A percentile compares a stretch with the other conserved stretches of the same genome.
Evolutionary conservation across 2,329 filamentous ascomycete species (phyloP).

Genomic region (Monosporascus sp.): DNA sequence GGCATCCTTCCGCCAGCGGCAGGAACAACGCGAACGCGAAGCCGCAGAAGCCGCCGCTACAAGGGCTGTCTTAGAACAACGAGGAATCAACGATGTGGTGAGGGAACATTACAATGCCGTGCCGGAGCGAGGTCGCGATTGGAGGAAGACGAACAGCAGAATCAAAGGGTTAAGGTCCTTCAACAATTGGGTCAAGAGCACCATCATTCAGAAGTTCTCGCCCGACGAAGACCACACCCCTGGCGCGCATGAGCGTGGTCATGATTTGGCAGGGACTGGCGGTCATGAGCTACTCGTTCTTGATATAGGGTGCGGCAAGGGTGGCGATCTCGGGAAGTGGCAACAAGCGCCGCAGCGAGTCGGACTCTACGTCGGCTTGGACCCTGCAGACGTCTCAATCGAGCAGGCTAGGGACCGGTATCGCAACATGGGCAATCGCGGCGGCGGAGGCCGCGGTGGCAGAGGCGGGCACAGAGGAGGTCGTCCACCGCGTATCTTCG

Average conservation of each 20-base stretch:
- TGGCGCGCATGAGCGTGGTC: conserved; percentile 50
- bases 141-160: conserved; percentile 87
- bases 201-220: conserved; percentile 93
- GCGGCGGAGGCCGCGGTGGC: conserved; percentile 46
- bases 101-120: conserved; percentile 94
- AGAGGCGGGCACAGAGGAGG: conserved; percentile 43
- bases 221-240: conserved; percentile 69
- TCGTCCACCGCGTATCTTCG: conserved; percentile 59
- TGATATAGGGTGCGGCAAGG: conserved; percentile 95
- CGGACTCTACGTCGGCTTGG: conserved; percentile 89
- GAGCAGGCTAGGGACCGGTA: conserved; percentile 86
- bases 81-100: conserved; percentile 78
- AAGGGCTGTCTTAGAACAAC: conserved; percentile 37
- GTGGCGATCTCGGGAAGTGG: conserved; percentile 94
- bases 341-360: conserved; percentile 86
- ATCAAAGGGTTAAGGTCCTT: conserved; percentile 93
- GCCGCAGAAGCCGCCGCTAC: conserved; percentile 32
- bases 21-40: conserved; percentile 51
- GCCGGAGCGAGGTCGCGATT: conserved; percentile 87
- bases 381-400: conserved; percentile 89
- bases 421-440: conserved; percentile 61
- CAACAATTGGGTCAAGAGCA: conserved; percentile 99
- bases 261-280: conserved; percentile 33
- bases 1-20: conserved; percentile 60
- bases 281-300: conserved; percentile 70